Percentiles rank a stretch among this genome's conserved stretches.
These are phyloP conservation scores for Reticulascus tulasneorum DNA, from an alignment of 2,329 filamentous ascomycete genomes.

Conservation along the genomic window DNA sequence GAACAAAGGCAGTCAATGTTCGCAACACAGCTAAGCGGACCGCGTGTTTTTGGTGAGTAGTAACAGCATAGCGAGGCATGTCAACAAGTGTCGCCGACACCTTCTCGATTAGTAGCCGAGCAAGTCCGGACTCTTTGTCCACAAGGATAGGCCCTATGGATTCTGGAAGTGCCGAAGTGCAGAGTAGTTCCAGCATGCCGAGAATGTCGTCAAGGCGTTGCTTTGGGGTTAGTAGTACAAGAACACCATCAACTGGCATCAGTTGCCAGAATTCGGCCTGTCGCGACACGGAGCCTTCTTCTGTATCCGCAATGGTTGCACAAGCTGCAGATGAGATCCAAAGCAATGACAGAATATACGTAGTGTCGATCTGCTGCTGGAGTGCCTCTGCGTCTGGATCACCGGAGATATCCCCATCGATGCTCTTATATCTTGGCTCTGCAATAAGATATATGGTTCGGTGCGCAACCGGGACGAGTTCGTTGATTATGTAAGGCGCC, in stretches of 20 bases:
- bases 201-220: constrained; percentile 62
- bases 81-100: constrained; percentile 62
- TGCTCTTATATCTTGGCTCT: constrained; percentile 49
- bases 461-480: constrained; percentile 51
- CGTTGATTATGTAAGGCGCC: constrained; percentile 54
- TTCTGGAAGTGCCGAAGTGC: constrained; percentile 58
- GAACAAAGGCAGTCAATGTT: constrained; percentile 57
- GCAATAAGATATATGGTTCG: constrained; percentile 58
- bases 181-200: constrained; percentile 61
- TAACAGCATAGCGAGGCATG: constrained; percentile 39
- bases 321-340: constrained; percentile 60
- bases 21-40: constrained; percentile 45
- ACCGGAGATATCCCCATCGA: constrained; percentile 42
- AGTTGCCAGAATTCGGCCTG: constrained; percentile 60
- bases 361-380: constrained; percentile 57
- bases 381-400: constrained; percentile 22
- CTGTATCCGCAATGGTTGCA: constrained; percentile 29
- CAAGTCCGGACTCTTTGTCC: constrained; percentile 38
- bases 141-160: constrained; percentile 64
- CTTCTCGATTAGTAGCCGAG: constrained; percentile 52
- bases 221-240: constrained; percentile 63
- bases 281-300: constrained; percentile 23
- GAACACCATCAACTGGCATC: constrained; percentile 62
- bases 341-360: constrained; percentile 62
- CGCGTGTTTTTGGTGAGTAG: constrained; percentile 34